Percentiles rank a stretch among this genome's conserved stretches.
Conservation (phyloP, 2,329 filamentous ascomycete genomes). For the Dactylellina parvicollis region DNA sequence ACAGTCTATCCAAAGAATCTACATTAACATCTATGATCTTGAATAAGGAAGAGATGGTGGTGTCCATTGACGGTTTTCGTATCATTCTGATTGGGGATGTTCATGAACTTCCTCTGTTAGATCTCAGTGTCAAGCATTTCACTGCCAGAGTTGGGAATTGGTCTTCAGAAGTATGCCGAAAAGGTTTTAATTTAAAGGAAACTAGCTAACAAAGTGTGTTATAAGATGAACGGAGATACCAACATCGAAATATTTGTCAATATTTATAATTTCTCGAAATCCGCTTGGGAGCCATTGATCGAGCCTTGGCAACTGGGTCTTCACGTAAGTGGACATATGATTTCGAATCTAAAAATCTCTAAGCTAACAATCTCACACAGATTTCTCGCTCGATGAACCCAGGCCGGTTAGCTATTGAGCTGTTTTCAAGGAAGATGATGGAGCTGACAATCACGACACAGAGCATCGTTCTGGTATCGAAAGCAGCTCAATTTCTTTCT, state of each 20-base stretch:
- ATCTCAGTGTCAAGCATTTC: constrained; percentile 92
- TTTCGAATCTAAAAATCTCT: background rate
- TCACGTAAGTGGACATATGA: constrained; percentile 74
- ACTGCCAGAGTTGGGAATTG: constrained; percentile 86
- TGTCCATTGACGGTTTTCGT: constrained; percentile 85
- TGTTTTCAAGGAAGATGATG: constrained; percentile 87
- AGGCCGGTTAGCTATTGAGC: constrained; percentile 81
- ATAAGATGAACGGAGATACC: constrained; percentile 81
- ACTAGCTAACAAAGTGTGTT: constrained; percentile 8
- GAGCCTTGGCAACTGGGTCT: constrained; percentile 97
- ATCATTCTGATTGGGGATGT: constrained; percentile 94
- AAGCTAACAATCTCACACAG: constrained; percentile 16
- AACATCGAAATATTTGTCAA: constrained; percentile 95
- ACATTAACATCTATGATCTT: constrained; percentile 51
- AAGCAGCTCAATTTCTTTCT: constrained; percentile 88
- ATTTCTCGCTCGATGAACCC: constrained; percentile 64
- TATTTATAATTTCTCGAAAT: constrained; percentile 99
- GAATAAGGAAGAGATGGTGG: constrained; percentile 77
- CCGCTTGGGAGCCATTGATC: constrained; percentile 93
- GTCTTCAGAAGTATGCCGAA: constrained; percentile 66
- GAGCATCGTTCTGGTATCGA: constrained; percentile 90
- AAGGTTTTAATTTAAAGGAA: background rate
- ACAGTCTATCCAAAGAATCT: background rate
- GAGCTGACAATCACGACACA: constrained; percentile 93
- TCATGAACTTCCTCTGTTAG: constrained; percentile 93